Percentiles rank a stretch among this genome's conserved stretches.
Evolutionary conservation across 768 basidiomycete species (phyloP).

Genomic region (Suillus discolor): DNA sequence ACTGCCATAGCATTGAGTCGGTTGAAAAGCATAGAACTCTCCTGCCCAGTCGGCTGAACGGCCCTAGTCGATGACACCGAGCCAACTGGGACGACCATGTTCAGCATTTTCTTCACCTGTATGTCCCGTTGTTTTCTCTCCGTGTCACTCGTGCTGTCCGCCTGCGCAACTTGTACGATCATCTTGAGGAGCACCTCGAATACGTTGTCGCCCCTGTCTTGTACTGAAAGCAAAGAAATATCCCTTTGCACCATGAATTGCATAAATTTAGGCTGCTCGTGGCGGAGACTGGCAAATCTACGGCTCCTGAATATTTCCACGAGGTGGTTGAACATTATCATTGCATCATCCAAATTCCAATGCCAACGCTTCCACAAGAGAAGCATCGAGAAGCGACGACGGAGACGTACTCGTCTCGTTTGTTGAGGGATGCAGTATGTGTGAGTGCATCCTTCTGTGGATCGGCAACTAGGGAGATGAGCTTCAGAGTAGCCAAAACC

Average conservation of each 20-base stretch:
- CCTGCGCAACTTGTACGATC: conserved; percentile 61
- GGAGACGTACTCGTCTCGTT: conserved; percentile 72
- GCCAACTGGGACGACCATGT: conserved; percentile 71
- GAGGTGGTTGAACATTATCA: conserved; percentile 61
- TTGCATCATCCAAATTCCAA: conserved; percentile 67
- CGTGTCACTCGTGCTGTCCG: conserved; percentile 27
- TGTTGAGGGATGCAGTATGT: conserved; percentile 41
- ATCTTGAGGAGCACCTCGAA: conserved; percentile 84
- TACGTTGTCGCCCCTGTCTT: conserved; percentile 63
- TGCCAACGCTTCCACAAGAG: conserved; percentile 73
- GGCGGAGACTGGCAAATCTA: conserved; percentile 70
- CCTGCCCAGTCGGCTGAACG: conserved; percentile 49
- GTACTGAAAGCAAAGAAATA: conserved; percentile 51
- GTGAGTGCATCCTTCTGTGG: conserved; percentile 43
- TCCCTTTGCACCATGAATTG: conserved; percentile 63
- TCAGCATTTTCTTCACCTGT: conserved; percentile 67
- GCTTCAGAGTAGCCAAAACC: conserved; percentile 56
- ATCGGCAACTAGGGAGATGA: conserved; percentile 57
- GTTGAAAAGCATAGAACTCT: conserved; percentile 81
- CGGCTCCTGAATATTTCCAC: conserved; percentile 76
- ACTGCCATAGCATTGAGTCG: conserved; percentile 75
- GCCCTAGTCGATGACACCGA: conserved; percentile 63
- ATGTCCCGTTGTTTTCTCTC: conserved; percentile 39
- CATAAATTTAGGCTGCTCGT: conserved; percentile 67
- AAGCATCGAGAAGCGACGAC: conserved; percentile 73